phyloP scores from a whole-genome alignment of 2,329 filamentous ascomycete genomes.

The Xylariales sp. region DNA sequence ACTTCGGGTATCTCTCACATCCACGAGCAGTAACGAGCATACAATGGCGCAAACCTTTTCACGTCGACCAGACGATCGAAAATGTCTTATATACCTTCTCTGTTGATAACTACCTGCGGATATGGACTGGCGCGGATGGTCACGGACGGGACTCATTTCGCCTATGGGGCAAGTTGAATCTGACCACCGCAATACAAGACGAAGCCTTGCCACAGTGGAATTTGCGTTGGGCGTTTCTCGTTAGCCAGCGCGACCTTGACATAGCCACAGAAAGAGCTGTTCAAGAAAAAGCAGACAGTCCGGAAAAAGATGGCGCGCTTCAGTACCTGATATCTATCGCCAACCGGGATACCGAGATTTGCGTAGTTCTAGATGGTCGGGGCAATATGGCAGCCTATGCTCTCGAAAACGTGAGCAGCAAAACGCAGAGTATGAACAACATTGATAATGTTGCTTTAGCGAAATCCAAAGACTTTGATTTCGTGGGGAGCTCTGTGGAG shows the following conservation, averaged over 20 bases:
- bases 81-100: conserved; percentile 91
- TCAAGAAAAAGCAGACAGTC: conserved; percentile 49
- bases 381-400: conserved; percentile 92
- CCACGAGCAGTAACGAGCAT: conserved; percentile 74
- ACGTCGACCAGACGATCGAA: conserved; percentile 73
- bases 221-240: conserved; percentile 69
- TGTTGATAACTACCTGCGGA: conserved; percentile 70
- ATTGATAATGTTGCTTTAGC: conserved; percentile 87
- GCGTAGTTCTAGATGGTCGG: conserved; percentile 75
- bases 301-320: conserved; percentile 64
- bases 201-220: conserved; percentile 17
- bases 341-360: conserved; percentile 81
- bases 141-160: conserved; percentile 68
- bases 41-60: conserved; percentile 78
- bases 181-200: conserved; percentile 64
- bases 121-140: conserved; percentile 78
- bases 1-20: conserved; percentile 87
- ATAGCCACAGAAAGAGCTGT: conserved; percentile 74
- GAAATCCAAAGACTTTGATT: conserved; percentile 50
- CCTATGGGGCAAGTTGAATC: conserved; percentile 77
- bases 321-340: conserved; percentile 84
- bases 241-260: conserved; percentile 77
- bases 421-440: conserved; percentile 57
- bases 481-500: conserved; percentile 27
- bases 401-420: conserved; percentile 77